Percentiles rank a stretch among this genome's conserved stretches.
phyloP scores from a whole-genome alignment of 306 rosid genomes.

The Quercus robur region DNA sequence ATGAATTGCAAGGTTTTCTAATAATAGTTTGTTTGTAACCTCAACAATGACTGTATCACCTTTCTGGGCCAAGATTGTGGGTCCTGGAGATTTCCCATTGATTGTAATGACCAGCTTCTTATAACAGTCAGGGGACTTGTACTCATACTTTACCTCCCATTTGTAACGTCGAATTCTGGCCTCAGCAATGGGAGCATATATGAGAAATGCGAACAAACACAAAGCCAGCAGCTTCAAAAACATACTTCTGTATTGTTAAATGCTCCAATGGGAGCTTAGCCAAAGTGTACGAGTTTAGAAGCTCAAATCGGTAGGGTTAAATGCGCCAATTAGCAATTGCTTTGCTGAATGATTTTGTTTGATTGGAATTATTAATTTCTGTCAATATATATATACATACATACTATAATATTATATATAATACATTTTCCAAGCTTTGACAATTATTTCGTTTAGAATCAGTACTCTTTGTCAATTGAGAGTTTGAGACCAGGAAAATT shows the following conservation, averaged over 20 bases:
- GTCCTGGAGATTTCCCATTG: slow-evolving; percentile 78
- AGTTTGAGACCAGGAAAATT: too few relatives aligned
- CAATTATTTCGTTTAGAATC: too few relatives aligned
- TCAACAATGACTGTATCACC: slow-evolving; percentile 76
- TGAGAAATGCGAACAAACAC: slow-evolving; percentile 19
- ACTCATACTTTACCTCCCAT: slow-evolving; percentile 75
- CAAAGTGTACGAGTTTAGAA: not conserved
- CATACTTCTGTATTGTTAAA: not conserved
- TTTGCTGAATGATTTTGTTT: too few relatives aligned
- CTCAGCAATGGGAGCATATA: slow-evolving; percentile 28
- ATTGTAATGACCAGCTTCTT: slow-evolving; percentile 66
- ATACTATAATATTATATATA: too few relatives aligned
- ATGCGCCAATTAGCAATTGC: too few relatives aligned
- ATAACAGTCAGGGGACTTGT: slow-evolving; percentile 74
- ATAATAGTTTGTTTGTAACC: slow-evolving; percentile 53
- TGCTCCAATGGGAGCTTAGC: not conserved
- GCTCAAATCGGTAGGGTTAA: too few relatives aligned
- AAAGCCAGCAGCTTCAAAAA: slow-evolving; percentile 25
- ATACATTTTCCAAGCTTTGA: too few relatives aligned
- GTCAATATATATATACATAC: too few relatives aligned
- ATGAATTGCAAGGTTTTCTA: slow-evolving; percentile 81
- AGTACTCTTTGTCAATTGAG: too few relatives aligned
- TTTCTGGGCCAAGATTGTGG: slow-evolving; percentile 71
- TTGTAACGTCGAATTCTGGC: slow-evolving; percentile 49
- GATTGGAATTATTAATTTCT: too few relatives aligned